phyloP scores from a whole-genome alignment of 2,329 filamentous ascomycete species.

The Pseudogymnoascus sp. region DNA sequence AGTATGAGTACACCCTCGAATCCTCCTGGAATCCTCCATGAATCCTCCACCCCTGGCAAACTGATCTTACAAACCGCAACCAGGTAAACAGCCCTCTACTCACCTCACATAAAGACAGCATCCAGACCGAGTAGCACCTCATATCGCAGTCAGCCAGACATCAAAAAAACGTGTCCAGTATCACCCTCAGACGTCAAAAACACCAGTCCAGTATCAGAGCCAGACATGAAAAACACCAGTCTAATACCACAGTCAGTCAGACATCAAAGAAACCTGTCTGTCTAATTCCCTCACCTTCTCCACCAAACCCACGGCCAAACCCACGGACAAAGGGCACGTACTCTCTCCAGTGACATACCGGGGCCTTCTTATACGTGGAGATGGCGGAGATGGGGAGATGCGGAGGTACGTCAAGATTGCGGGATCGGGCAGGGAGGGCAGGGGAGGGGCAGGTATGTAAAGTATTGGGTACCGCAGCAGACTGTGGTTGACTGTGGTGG shows the following conservation, averaged over 20 bases:
- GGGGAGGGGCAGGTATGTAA: too few relatives aligned
- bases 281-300: neutral
- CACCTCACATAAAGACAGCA: too few relatives aligned
- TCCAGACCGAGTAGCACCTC: neutral
- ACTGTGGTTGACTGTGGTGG: neutral
- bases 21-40: too few relatives aligned
- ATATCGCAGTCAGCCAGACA: neutral
- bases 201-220: too few relatives aligned
- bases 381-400: too few relatives aligned
- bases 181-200: neutral
- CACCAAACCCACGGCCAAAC: neutral
- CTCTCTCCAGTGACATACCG: neutral
- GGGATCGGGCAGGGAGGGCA: neutral
- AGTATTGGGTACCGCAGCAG: neutral
- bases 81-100: neutral
- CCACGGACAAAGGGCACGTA: neutral
- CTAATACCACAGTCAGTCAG: too few relatives aligned
- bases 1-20: neutral
- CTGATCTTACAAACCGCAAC: neutral
- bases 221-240: too few relatives aligned
- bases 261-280: neutral
- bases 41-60: neutral
- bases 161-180: neutral
- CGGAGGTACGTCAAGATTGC: neutral
- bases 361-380: neutral